phyloP scores from a whole-genome alignment of 306 rosid species.

The Geum urbanum region DNA sequence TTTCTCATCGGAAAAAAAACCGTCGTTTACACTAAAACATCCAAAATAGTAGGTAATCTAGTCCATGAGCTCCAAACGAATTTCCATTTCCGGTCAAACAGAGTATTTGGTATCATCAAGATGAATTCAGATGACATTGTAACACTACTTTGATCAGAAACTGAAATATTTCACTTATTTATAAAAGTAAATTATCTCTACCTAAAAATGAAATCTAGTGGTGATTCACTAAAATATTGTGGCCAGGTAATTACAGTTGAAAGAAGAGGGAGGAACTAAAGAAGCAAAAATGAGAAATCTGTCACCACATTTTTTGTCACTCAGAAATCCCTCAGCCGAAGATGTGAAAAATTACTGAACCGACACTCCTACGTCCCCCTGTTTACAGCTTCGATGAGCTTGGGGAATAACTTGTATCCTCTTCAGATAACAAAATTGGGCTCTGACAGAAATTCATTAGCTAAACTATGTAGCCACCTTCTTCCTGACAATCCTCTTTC shows the following conservation, averaged over 20 bases:
- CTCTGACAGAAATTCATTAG: constrained; percentile 7
- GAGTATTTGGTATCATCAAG: not conserved
- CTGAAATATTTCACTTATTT: not conserved
- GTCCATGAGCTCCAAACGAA: not conserved
- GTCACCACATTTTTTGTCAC: constrained; percentile 11
- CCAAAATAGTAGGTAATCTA: too few relatives aligned
- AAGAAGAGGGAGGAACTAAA: not conserved
- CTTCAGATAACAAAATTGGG: constrained; percentile 50
- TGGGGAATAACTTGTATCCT: constrained; percentile 5
- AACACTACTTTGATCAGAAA: not conserved
- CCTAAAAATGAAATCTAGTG: constrained; percentile 10
- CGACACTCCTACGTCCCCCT: constrained; percentile 4
- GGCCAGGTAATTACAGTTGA: not conserved
- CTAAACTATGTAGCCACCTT: constrained; percentile 62
- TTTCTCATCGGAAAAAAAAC: too few relatives aligned
- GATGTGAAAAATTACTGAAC: constrained; percentile 11
- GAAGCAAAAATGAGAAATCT: not conserved
- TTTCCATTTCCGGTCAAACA: not conserved
- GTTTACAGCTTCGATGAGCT: not conserved
- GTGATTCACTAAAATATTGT: not conserved
- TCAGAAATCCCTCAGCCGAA: constrained; percentile 11
- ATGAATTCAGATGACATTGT: not conserved
- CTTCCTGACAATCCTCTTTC: constrained; percentile 83
- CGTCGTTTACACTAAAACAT: too few relatives aligned
- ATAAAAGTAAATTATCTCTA: not conserved